Evolutionary conservation across 176 grass and related monocot genomes (phyloP).

Genomic region (Avena sativa): DNA sequence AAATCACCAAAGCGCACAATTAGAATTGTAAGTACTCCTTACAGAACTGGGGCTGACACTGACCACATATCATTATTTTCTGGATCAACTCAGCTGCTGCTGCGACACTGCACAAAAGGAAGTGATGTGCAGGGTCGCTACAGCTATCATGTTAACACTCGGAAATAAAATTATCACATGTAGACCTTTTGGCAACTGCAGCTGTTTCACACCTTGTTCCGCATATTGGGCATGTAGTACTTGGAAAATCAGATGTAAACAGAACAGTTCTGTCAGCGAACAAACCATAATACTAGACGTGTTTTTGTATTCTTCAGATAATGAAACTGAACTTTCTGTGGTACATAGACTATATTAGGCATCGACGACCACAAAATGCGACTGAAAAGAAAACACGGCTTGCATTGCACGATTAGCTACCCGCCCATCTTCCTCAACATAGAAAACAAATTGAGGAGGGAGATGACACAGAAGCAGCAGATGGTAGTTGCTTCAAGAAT

Average conservation of each 20-base stretch:
- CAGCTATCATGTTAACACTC: too few species aligned
- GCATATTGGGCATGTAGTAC: neutral
- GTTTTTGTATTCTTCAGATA: neutral
- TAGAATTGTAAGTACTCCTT: neutral
- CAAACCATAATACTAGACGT: neutral
- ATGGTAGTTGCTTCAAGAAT: constrained; percentile 1
- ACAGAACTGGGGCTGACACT: neutral
- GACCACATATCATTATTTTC: neutral
- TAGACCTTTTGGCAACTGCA: neutral
- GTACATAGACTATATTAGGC: constrained; percentile 35
- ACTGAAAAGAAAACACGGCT: constrained; percentile 24
- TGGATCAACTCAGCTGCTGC: neutral
- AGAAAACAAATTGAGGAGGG: constrained; percentile 41
- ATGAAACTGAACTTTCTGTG: neutral
- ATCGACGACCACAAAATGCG: constrained; percentile 38
- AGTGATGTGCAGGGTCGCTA: neutral
- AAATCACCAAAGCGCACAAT: neutral
- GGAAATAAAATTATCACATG: too few species aligned
- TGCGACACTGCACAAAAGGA: neutral
- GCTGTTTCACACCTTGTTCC: neutral
- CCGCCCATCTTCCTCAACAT: neutral
- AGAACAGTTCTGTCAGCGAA: neutral
- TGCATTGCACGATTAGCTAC: constrained; percentile 32
- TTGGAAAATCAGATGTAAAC: neutral
- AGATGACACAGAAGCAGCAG: neutral